phyloP scores from a whole-genome alignment of 371 early-diverging fungal genomes.

The Conidiobolus incongruus region DNA sequence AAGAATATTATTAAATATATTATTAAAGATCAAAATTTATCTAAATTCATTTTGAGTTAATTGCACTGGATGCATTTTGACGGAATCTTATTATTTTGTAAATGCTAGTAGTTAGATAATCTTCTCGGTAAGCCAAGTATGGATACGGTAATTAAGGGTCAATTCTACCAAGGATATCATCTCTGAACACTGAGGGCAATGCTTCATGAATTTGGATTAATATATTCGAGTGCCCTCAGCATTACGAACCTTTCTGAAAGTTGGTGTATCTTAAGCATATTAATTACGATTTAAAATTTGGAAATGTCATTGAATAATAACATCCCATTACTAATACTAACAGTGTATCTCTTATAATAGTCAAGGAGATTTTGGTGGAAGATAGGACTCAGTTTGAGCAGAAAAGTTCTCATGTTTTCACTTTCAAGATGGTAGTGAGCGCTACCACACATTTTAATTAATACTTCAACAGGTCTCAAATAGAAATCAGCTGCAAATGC shows the following conservation, averaged over 20 bases:
- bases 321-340: conserved; percentile 63
- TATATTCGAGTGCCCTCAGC: conserved; percentile 77
- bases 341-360: conserved; percentile 71
- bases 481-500: conserved; percentile 42
- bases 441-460: conserved; percentile 27
- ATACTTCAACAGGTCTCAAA: conserved; percentile 36
- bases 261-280: conserved; percentile 41
- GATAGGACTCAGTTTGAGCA: no score
- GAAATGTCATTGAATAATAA: conserved; percentile 74
- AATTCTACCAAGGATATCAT: conserved; percentile 49
- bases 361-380: no score
- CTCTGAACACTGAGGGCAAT: conserved; percentile 58
- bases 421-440: conserved; percentile 40
- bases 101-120: conserved; percentile 45
- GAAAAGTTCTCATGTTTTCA: conserved; percentile 65
- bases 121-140: conserved; percentile 70
- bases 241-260: conserved; percentile 71
- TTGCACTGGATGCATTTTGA: background rate
- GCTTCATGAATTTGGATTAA: conserved; percentile 80
- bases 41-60: no score
- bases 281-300: conserved; percentile 70
- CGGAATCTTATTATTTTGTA: conserved; percentile 24
- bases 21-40: no score
- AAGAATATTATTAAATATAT: no score
- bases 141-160: conserved; percentile 53